Evolutionary conservation across 805 yeast genomes (phyloP).

Genomic region (Priceomyces haplophilus): DNA sequence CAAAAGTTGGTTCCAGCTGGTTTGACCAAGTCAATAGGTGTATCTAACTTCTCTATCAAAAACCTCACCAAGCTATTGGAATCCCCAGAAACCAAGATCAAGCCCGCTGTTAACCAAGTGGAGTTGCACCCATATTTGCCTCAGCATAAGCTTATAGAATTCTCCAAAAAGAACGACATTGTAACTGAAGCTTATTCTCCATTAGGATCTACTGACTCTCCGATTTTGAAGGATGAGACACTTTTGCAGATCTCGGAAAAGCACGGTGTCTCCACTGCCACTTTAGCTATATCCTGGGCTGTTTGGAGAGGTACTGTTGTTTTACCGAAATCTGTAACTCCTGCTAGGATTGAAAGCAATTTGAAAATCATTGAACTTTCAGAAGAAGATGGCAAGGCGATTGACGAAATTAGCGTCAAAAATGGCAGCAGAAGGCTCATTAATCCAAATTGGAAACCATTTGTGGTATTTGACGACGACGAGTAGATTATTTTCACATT

Average conservation of each 20-base stretch:
- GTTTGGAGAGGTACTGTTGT: conserved; percentile 26
- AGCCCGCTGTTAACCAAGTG: conserved; percentile 56
- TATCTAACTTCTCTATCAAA: conserved; percentile 63
- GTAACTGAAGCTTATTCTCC: conserved; percentile 28
- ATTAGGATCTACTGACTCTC: conserved; percentile 27
- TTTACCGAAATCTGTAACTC: conserved; percentile 29
- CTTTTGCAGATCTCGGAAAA: conserved; percentile 20
- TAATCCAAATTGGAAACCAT: conserved; percentile 33
- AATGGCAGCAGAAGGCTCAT: conserved; percentile 32
- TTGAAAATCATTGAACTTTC: conserved; percentile 30
- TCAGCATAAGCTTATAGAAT: conserved; percentile 56
- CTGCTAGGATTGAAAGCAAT: conserved; percentile 30
- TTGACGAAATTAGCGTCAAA: conserved; percentile 23
- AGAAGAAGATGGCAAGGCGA: conserved; percentile 33
- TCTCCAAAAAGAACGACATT: conserved; percentile 43
- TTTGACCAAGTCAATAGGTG: conserved; percentile 66
- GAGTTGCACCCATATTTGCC: conserved; percentile 41
- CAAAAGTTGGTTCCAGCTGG: conserved; percentile 56
- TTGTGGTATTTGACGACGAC: conserved; percentile 24
- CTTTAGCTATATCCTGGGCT: conserved; percentile 27
- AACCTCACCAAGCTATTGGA: conserved; percentile 36
- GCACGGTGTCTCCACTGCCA: conserved; percentile 19
- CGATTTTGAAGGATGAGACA: conserved; percentile 20
- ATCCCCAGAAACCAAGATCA: conserved; percentile 29
- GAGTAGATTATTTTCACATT: conserved; percentile 3